Percentiles rank a stretch among this genome's conserved stretches.
phyloP scores from a whole-genome alignment of 2,329 filamentous ascomycete genomes.

The Botrytis elliptica region DNA sequence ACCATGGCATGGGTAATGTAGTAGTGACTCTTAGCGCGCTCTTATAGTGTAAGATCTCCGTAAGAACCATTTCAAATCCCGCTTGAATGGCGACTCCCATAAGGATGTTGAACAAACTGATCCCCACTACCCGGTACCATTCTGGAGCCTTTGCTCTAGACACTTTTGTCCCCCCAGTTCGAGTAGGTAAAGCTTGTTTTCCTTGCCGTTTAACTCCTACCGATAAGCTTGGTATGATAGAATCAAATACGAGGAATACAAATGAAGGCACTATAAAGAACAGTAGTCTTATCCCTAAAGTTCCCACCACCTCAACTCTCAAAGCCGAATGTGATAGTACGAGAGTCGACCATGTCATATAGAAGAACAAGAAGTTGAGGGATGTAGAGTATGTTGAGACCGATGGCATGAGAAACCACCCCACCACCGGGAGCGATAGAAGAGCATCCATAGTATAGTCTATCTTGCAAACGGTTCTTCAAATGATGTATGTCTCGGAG shows the following conservation, averaged over 20 bases:
- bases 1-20: slow-evolving; percentile 61
- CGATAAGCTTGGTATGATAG: slow-evolving; percentile 65
- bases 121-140: slow-evolving; percentile 50
- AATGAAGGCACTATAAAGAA: slow-evolving; percentile 74
- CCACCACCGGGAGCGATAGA: slow-evolving; percentile 70
- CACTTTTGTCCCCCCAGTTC: slow-evolving; percentile 41
- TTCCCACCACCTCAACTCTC: slow-evolving; percentile 71
- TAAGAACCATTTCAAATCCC: slow-evolving; percentile 53
- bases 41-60: slow-evolving; percentile 50
- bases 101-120: slow-evolving; percentile 55
- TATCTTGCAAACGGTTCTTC: not conserved
- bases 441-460: slow-evolving; percentile 57
- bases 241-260: slow-evolving; percentile 71
- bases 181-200: slow-evolving; percentile 49
- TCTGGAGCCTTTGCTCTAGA: slow-evolving; percentile 42
- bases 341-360: slow-evolving; percentile 68
- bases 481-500: not conserved
- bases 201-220: slow-evolving; percentile 68
- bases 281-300: slow-evolving; percentile 62
- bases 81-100: slow-evolving; percentile 55
- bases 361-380: slow-evolving; percentile 84
- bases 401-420: slow-evolving; percentile 61
- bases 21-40: slow-evolving; percentile 59
- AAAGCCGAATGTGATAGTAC: slow-evolving; percentile 74
- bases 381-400: slow-evolving; percentile 72